Evolutionary conservation across 257 asterid species (phyloP).

Genomic region (Ligustrum vulgare): DNA sequence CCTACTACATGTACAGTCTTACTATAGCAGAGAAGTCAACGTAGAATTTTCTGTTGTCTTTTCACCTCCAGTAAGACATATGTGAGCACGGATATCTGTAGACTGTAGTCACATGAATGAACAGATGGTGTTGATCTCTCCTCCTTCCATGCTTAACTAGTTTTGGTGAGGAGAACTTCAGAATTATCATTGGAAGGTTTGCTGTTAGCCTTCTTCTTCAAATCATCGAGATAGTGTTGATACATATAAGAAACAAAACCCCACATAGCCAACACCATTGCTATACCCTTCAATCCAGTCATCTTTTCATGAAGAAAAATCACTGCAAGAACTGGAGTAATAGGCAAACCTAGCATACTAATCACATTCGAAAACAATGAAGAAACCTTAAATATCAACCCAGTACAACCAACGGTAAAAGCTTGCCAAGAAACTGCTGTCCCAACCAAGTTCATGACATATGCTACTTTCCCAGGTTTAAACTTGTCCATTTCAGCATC

Average conservation of each 20-base stretch:
- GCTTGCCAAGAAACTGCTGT: constrained; percentile 72
- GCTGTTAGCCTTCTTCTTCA: constrained; percentile 27
- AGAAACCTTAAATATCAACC: constrained; percentile 59
- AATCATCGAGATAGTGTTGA: constrained; percentile 69
- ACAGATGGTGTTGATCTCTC: no score
- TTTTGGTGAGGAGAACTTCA: constrained; percentile 22
- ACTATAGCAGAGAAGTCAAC: no score
- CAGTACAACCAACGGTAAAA: constrained; percentile 46
- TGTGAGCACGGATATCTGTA: no score
- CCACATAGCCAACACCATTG: constrained; percentile 72
- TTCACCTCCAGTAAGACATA: no score
- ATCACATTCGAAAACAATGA: constrained; percentile 76
- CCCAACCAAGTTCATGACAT: constrained; percentile 54
- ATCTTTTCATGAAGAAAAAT: constrained; percentile 48
- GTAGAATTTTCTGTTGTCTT: no score
- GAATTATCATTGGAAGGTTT: constrained; percentile 15
- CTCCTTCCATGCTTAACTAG: background rate
- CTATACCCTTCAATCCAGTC: constrained; percentile 52
- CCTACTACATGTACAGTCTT: no score
- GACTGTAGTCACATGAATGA: no score
- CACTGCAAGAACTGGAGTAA: constrained; percentile 64
- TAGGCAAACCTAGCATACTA: constrained; percentile 61
- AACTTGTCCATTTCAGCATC: constrained; percentile 49
- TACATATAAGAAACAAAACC: constrained; percentile 69
- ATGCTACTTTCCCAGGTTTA: constrained; percentile 42